Conservation (phyloP, 495 filamentous ascomycete genomes). For the Penicillium ochrochloron region DNA sequence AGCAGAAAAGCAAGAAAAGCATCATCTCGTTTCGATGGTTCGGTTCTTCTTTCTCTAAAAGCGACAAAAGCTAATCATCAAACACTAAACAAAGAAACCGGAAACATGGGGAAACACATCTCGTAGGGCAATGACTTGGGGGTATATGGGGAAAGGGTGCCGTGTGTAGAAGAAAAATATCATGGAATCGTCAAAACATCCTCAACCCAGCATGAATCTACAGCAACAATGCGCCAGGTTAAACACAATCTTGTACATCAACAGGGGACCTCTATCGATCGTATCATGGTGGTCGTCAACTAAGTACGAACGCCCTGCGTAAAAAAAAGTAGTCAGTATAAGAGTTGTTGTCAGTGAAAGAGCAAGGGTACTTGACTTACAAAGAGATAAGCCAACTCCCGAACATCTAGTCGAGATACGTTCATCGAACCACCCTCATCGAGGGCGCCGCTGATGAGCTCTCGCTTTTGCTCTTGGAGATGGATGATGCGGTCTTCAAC, state of each 20-base stretch:
- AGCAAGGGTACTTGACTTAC: conserved; percentile 56
- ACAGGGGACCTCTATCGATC: not conserved
- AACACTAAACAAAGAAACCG: not conserved
- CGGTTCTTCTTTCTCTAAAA: not conserved
- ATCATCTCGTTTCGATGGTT: not conserved
- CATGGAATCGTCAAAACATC: not conserved
- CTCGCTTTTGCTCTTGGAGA: conserved; percentile 84
- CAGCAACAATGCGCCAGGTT: not conserved
- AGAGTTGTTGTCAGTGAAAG: not conserved
- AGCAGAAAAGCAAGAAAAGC: not conserved
- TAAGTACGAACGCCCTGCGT: conserved; percentile 14
- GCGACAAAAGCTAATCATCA: not conserved
- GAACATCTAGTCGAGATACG: conserved; percentile 62
- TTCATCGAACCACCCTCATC: conserved; percentile 75
- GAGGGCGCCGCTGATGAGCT: conserved; percentile 77
- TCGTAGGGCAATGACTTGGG: not conserved
- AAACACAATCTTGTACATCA: not conserved
- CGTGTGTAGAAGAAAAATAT: not conserved
- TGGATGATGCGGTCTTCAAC: conserved; percentile 89
- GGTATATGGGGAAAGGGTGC: not conserved
- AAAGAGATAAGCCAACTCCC: conserved; percentile 75
- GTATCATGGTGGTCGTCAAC: not conserved
- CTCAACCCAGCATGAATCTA: not conserved
- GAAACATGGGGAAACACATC: not conserved
- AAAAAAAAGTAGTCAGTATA: not conserved